Evolutionary conservation across 2,329 filamentous ascomycete species (phyloP).

Genomic region (Exophiala sp.): DNA sequence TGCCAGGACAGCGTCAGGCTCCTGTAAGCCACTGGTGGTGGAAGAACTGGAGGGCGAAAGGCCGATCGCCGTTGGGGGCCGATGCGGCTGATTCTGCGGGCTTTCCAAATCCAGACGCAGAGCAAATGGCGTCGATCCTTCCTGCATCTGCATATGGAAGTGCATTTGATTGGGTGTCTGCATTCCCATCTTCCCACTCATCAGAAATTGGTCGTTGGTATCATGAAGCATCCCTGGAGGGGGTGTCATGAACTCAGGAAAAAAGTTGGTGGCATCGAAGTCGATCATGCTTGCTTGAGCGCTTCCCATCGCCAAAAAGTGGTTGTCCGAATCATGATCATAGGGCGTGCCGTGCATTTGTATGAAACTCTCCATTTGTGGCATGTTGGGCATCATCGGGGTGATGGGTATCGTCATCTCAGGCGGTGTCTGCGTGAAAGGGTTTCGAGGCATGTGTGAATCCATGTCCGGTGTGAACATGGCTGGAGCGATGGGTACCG

Average conservation of each 20-base stretch:
- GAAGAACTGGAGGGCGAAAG: conserved; percentile 24
- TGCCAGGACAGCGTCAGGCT: conserved; percentile 48
- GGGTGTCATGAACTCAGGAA: conserved; percentile 27
- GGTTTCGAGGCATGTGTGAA: conserved; percentile 21
- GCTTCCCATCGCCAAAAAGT: conserved; percentile 26
- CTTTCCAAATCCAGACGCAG: conserved; percentile 22
- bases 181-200: conserved; percentile 22
- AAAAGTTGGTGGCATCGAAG: conserved; percentile 25
- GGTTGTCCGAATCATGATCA: conserved; percentile 26
- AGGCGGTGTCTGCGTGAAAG: conserved; percentile 27
- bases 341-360: conserved; percentile 24
- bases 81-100: conserved; percentile 17
- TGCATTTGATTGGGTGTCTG: conserved; percentile 24
- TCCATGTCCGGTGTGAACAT: conserved; percentile 21
- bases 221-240: conserved; percentile 23
- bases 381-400: conserved; percentile 28
- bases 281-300: conserved; percentile 24
- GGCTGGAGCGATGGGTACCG: conserved; percentile 25
- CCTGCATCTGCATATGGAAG: conserved; percentile 16
- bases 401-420: conserved; percentile 27
- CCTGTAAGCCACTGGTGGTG: conserved; percentile 29
- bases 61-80: conserved; percentile 15
- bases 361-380: conserved; percentile 28
- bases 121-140: conserved; percentile 18
- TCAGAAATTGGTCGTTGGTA: conserved; percentile 22